These are phyloP conservation scores for Brassica juncea DNA, from an alignment of 345 rosid genomes.

Conservation along the genomic window DNA sequence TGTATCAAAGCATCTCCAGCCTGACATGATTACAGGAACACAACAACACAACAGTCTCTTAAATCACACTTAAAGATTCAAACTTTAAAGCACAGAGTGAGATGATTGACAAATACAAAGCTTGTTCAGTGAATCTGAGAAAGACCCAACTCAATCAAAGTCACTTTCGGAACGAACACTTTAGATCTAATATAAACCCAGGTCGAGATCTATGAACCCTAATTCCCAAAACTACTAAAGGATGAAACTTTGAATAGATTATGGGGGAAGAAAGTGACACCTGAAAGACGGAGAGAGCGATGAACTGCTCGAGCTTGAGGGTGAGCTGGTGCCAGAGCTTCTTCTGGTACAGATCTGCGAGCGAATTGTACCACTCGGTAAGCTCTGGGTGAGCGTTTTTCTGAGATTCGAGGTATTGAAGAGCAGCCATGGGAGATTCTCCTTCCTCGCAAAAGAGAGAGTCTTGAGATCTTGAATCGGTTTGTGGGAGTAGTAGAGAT, in stretches of 20 bases:
- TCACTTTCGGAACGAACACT: neutral
- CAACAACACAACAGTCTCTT: constrained; percentile 1
- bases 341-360: constrained; percentile 86
- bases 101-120: neutral
- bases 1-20: constrained; percentile 90
- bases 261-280: neutral
- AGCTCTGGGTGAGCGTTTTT: neutral
- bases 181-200: neutral
- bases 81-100: neutral
- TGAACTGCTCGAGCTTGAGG: constrained; percentile 93
- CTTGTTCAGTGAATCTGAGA: neutral
- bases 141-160: neutral
- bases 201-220: neutral
- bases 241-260: neutral
- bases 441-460: neutral
- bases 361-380: neutral
- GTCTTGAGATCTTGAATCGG: neutral
- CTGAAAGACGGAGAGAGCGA: constrained; percentile 45
- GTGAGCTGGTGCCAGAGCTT: constrained; percentile 99
- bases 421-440: constrained; percentile 69
- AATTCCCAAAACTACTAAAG: neutral
- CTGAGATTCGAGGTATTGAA: constrained; percentile 62
- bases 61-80: neutral
- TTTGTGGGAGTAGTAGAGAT: neutral
- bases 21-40: constrained; percentile 42